phyloP scores from a whole-genome alignment of 805 yeast species.

The Yamadazyma endophytica region DNA sequence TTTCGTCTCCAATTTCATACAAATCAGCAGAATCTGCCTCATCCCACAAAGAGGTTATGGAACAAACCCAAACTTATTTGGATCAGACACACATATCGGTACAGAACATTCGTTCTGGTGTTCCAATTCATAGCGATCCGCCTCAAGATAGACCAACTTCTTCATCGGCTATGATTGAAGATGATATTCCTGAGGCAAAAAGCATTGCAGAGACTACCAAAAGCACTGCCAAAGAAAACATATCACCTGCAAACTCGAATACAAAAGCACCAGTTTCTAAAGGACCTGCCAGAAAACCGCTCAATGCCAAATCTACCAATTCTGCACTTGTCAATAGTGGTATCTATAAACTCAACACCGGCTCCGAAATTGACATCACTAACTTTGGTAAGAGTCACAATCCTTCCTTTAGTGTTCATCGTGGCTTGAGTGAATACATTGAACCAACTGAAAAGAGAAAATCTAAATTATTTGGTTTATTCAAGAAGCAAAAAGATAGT shows the following conservation, averaged over 20 bases:
- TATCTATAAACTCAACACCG: conserved; percentile 18
- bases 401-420: conserved; percentile 28
- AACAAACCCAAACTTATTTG: no score
- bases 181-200: conserved; percentile 5
- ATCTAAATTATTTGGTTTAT: conserved; percentile 28
- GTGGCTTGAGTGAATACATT: conserved; percentile 7
- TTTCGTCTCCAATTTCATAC: conserved; percentile 12
- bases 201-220: conserved; percentile 2
- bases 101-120: conserved; percentile 9
- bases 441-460: conserved; percentile 17
- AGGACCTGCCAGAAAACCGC: no score
- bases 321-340: conserved; percentile 1
- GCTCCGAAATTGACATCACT: conserved; percentile 36
- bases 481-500: conserved; percentile 18
- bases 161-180: conserved; percentile 17
- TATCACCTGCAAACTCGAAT: no score
- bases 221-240: not conserved
- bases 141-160: conserved; percentile 18
- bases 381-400: conserved; percentile 37
- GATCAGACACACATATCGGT: no score
- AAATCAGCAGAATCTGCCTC: conserved; percentile 8
- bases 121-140: conserved; percentile 4
- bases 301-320: no score
- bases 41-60: conserved; percentile 3
- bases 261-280: no score